These are phyloP conservation scores for Datura wrightii DNA, from an alignment of 257 asterid species.

Conservation along the genomic window DNA sequence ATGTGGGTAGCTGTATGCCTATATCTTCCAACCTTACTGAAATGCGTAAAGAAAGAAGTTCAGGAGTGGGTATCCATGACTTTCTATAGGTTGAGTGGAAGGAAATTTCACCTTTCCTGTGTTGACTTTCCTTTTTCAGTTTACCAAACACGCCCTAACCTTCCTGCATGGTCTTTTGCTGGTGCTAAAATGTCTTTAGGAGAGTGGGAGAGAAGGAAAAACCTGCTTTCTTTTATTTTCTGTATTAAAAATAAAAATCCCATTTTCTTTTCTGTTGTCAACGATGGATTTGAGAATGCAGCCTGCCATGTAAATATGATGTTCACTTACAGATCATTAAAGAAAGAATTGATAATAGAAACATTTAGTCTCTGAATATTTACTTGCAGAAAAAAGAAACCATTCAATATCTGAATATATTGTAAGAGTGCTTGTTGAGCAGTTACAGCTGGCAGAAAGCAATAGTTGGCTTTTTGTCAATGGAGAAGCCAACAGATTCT, in stretches of 20 bases:
- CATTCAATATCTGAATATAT: conserved; percentile 52
- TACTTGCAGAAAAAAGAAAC: neutral
- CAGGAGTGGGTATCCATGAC: neutral
- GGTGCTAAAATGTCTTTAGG: neutral
- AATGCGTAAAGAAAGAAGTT: neutral
- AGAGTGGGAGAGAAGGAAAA: neutral
- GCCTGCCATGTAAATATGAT: neutral
- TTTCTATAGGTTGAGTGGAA: neutral
- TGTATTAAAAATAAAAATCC: neutral
- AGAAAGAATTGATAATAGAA: neutral
- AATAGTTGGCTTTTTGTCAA: conserved; percentile 50
- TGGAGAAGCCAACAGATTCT: conserved; percentile 73
- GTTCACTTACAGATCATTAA: neutral
- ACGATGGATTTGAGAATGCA: conserved; percentile 19
- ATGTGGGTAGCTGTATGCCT: neutral
- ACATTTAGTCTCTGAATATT: conserved; percentile 20
- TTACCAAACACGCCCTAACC: neutral
- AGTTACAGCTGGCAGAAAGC: conserved; percentile 54
- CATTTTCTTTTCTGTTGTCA: neutral
- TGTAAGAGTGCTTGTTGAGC: conserved; percentile 81
- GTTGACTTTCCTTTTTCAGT: neutral
- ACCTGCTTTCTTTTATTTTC: neutral
- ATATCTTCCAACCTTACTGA: neutral
- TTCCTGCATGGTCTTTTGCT: conserved; percentile 3
- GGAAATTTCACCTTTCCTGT: conserved; percentile 17